These are phyloP conservation scores for Suillus hirtellus DNA, from an alignment of 768 basidiomycete genomes.

Conservation along the genomic window DNA sequence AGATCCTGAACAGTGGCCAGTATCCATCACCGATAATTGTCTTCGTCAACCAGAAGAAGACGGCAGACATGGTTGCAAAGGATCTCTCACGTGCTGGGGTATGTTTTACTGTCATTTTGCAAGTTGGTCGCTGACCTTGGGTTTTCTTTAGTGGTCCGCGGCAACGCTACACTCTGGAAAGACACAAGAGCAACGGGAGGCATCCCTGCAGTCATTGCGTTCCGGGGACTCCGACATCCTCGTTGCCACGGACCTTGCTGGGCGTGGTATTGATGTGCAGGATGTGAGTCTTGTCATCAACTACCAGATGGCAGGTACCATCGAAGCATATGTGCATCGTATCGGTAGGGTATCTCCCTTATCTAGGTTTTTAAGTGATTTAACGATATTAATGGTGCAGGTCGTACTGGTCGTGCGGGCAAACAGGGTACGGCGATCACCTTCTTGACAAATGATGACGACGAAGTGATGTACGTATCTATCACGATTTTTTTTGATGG, in stretches of 20 bases:
- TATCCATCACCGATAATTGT: slow-evolving; percentile 93
- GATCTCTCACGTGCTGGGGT: slow-evolving; percentile 89
- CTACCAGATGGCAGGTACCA: slow-evolving; percentile 95
- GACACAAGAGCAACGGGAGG: slow-evolving; percentile 96
- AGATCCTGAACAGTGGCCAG: slow-evolving; percentile 86
- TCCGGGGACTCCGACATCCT: slow-evolving; percentile 85
- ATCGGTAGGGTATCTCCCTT: slow-evolving; percentile 65
- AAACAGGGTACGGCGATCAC: slow-evolving; percentile 93
- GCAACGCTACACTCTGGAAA: slow-evolving; percentile 96
- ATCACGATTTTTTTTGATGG: slow-evolving; percentile 5
- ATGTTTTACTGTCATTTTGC: slow-evolving; percentile 36
- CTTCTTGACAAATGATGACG: slow-evolving; percentile 94
- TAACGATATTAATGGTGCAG: slow-evolving; percentile 39
- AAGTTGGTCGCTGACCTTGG: slow-evolving; percentile 5
- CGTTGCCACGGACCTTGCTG: slow-evolving; percentile 96
- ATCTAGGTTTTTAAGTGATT: slow-evolving; percentile 8
- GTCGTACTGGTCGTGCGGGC: slow-evolving; percentile 97
- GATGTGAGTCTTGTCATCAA: slow-evolving; percentile 96
- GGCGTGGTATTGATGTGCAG: slow-evolving; percentile 98
- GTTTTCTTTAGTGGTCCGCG: slow-evolving; percentile 69
- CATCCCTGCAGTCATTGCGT: slow-evolving; percentile 82
- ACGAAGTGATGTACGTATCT: slow-evolving; percentile 87
- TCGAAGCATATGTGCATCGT: slow-evolving; percentile 97
- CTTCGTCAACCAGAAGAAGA: slow-evolving; percentile 99
- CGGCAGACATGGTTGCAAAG: slow-evolving; percentile 96